These are phyloP conservation scores for Kalmusia sp. DNA, from an alignment of 2,329 filamentous ascomycete species.

Conservation along the genomic window DNA sequence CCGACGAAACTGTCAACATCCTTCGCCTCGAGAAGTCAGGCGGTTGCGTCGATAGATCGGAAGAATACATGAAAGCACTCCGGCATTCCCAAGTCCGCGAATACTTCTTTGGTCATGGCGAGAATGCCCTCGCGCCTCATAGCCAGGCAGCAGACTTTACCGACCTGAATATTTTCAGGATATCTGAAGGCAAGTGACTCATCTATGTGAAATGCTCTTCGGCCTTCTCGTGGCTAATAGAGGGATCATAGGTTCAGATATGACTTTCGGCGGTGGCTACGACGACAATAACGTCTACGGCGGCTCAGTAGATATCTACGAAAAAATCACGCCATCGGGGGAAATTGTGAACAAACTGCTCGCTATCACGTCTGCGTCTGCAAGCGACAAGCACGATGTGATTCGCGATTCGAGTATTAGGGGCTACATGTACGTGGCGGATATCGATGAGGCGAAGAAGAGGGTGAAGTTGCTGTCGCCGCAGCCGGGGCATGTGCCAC, in stretches of 20 bases:
- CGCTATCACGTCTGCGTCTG: slow-evolving; percentile 80
- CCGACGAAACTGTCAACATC: slow-evolving; percentile 74
- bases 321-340: slow-evolving; percentile 69
- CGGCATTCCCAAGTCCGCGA: slow-evolving; percentile 82
- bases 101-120: slow-evolving; percentile 87
- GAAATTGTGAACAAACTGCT: slow-evolving; percentile 82
- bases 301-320: slow-evolving; percentile 56
- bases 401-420: slow-evolving; percentile 84
- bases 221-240: too few relatives aligned
- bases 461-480: slow-evolving; percentile 84
- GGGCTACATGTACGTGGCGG: slow-evolving; percentile 91
- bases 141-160: slow-evolving; percentile 84
- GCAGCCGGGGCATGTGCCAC: slow-evolving; percentile 79
- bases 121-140: slow-evolving; percentile 79
- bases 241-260: background rate
- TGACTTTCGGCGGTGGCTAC: slow-evolving; percentile 49
- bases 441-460: slow-evolving; percentile 84
- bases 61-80: slow-evolving; percentile 73
- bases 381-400: slow-evolving; percentile 72
- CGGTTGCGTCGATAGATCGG: slow-evolving; percentile 80
- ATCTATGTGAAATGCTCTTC: too few relatives aligned
- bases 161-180: slow-evolving; percentile 75
- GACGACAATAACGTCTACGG: slow-evolving; percentile 56
- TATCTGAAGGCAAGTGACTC: slow-evolving; percentile 67
- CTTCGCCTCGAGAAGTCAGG: slow-evolving; percentile 84